Evolutionary conservation across 441 rosid species (phyloP).

Genomic region (Capsella rubella): DNA sequence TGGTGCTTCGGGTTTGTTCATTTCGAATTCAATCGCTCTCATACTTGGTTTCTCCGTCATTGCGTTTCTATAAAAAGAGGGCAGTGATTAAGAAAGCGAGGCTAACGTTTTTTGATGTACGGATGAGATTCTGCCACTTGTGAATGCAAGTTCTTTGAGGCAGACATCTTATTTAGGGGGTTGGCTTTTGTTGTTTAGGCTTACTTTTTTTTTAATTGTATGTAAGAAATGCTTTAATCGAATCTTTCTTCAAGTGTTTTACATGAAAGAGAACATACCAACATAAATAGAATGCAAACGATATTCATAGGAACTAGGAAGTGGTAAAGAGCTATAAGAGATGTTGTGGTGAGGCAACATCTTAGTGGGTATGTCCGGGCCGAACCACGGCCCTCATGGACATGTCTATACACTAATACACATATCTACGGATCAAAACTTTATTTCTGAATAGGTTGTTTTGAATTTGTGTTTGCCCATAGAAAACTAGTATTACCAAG

Average conservation of each 20-base stretch:
- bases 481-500: background rate
- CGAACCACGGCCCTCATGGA: background rate
- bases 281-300: slow-evolving; percentile 15
- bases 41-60: slow-evolving; percentile 46
- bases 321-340: background rate
- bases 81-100: slow-evolving; percentile 21
- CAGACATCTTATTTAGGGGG: slow-evolving; percentile 28
- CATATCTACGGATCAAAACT: background rate
- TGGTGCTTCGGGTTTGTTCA: slow-evolving; percentile 27
- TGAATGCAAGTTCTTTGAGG: slow-evolving; percentile 41
- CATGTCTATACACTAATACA: background rate
- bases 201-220: background rate
- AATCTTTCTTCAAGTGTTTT: slow-evolving; percentile 27
- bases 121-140: slow-evolving; percentile 40
- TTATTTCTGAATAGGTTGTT: too few relatives aligned
- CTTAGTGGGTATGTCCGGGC: background rate
- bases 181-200: slow-evolving; percentile 26
- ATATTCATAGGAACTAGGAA: background rate
- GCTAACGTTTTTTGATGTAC: slow-evolving; percentile 21
- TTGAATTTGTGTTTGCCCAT: too few relatives aligned
- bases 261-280: slow-evolving; percentile 4
- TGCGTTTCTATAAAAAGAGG: slow-evolving; percentile 35
- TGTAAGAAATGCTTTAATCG: slow-evolving; percentile 23
- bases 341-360: too few relatives aligned
- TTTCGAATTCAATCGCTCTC: slow-evolving; percentile 21